Conservation (phyloP, 2,329 filamentous ascomycete species). For the Karstenula rhodostoma region DNA sequence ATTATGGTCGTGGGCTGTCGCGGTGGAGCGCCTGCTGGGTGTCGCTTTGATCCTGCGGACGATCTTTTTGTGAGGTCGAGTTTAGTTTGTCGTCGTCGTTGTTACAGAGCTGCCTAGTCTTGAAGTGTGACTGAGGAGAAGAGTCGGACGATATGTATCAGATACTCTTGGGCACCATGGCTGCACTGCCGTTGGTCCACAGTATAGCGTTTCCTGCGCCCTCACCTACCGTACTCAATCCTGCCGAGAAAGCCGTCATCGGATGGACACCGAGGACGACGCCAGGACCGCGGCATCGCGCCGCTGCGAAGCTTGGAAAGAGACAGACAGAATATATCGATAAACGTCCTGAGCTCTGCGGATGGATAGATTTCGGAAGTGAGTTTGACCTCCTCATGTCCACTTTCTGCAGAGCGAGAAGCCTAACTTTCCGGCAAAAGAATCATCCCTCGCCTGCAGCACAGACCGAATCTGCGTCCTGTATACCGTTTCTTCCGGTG, state of each 20-base stretch:
- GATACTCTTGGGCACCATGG: constrained; percentile 21
- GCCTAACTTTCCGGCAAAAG: constrained; percentile 17
- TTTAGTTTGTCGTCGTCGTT: no score
- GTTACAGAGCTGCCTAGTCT: no score
- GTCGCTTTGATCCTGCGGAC: no score
- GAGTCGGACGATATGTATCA: neutral
- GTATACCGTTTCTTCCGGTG: no score
- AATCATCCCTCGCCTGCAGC: constrained; percentile 25
- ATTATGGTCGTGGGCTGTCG: neutral
- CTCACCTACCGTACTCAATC: constrained; percentile 23
- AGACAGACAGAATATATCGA: neutral
- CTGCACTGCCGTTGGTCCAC: constrained; percentile 25
- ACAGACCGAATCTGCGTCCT: constrained; percentile 35
- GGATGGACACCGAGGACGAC: constrained; percentile 34
- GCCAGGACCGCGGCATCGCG: constrained; percentile 15
- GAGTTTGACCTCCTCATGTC: no score
- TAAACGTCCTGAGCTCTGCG: constrained; percentile 30
- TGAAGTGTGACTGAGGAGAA: neutral
- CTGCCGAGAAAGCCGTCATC: constrained; percentile 19
- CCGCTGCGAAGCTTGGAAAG: constrained; percentile 27
- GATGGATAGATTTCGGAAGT: constrained; percentile 34
- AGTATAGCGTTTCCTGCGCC: constrained; percentile 33
- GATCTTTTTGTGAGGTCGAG: neutral
- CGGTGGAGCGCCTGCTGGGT: neutral
- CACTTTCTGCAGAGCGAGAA: no score